These are phyloP conservation scores for Noccaea bulbosa DNA, from an alignment of 345 rosid species.

Conservation along the genomic window DNA sequence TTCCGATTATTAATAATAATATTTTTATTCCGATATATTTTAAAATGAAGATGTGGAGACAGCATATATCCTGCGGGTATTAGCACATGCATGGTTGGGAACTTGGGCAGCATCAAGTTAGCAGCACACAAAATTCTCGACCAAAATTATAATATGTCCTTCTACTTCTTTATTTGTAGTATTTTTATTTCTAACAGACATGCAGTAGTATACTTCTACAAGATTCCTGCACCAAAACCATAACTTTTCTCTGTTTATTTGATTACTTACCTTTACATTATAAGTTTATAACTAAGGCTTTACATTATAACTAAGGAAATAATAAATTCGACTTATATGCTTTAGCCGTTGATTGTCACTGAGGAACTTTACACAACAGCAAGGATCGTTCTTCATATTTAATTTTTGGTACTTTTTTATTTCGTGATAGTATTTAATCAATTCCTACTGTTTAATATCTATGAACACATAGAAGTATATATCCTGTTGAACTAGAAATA, in stretches of 20 bases:
- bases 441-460: not conserved
- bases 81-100: slow-evolving; percentile 47
- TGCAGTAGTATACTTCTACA: not conserved
- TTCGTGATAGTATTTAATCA: not conserved
- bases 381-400: not conserved
- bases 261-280: slow-evolving; percentile 6
- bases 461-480: not conserved
- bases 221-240: not conserved
- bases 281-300: not conserved
- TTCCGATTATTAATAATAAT: not conserved
- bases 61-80: slow-evolving; percentile 22
- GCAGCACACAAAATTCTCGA: slow-evolving; percentile 41
- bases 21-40: not conserved
- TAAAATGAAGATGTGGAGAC: slow-evolving; percentile 22
- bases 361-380: not conserved
- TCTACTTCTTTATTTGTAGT: not conserved
- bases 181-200: not conserved
- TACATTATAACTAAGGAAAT: not conserved
- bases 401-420: not conserved
- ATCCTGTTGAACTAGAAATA: slow-evolving; percentile 6
- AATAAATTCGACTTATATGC: not conserved
- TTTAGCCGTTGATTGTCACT: slow-evolving; percentile 5
- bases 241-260: not conserved
- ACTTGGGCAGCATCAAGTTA: slow-evolving; percentile 47
- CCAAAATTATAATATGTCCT: slow-evolving; percentile 26